These are phyloP conservation scores for Ganoderma lingzhi DNA, from an alignment of 1,284 basidiomycete genomes.

Conservation along the genomic window DNA sequence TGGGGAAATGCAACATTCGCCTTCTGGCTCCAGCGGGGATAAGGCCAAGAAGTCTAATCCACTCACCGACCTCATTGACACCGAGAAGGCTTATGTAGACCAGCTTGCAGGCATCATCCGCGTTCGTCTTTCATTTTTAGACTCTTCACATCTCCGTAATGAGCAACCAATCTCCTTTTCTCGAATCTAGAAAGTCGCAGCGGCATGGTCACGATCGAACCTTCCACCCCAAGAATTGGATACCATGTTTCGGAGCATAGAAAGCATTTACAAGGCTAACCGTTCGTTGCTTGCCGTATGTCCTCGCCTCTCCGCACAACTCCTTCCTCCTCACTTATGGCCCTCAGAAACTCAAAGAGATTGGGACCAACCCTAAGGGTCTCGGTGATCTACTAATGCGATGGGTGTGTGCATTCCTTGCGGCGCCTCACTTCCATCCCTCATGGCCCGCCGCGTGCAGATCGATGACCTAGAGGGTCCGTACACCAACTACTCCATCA, in stretches of 20 bases:
- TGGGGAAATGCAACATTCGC: slow-evolving; percentile 33
- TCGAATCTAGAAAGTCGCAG: slow-evolving; percentile 84
- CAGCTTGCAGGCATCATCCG: slow-evolving; percentile 90
- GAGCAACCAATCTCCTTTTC: slow-evolving; percentile 20
- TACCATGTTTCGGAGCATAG: slow-evolving; percentile 93
- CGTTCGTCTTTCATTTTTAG: slow-evolving; percentile 56
- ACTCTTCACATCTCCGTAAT: slow-evolving; percentile 16
- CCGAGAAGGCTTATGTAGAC: slow-evolving; percentile 94
- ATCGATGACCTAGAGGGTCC: slow-evolving; percentile 90
- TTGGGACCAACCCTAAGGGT: slow-evolving; percentile 93
- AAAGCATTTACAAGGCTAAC: slow-evolving; percentile 93
- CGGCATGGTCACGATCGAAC: slow-evolving; percentile 95
- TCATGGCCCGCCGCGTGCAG: slow-evolving; percentile 49
- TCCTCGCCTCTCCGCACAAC: slow-evolving; percentile 6
- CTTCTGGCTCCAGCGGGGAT: slow-evolving; percentile 45
- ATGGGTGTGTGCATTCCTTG: slow-evolving; percentile 73
- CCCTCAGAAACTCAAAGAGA: slow-evolving; percentile 88
- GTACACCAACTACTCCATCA: slow-evolving; percentile 84
- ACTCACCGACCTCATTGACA: slow-evolving; percentile 92
- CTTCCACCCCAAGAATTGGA: slow-evolving; percentile 94
- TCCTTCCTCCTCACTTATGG: slow-evolving; percentile 25
- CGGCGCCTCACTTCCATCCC: not conserved
- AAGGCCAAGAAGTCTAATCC: slow-evolving; percentile 79
- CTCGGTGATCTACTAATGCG: slow-evolving; percentile 96
- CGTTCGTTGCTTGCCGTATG: slow-evolving; percentile 80